A percentile compares a stretch with the other conserved stretches of the same genome.
These are phyloP conservation scores for Rhynchosporium agropyri DNA, from an alignment of 2,329 filamentous ascomycete genomes.

Conservation along the genomic window DNA sequence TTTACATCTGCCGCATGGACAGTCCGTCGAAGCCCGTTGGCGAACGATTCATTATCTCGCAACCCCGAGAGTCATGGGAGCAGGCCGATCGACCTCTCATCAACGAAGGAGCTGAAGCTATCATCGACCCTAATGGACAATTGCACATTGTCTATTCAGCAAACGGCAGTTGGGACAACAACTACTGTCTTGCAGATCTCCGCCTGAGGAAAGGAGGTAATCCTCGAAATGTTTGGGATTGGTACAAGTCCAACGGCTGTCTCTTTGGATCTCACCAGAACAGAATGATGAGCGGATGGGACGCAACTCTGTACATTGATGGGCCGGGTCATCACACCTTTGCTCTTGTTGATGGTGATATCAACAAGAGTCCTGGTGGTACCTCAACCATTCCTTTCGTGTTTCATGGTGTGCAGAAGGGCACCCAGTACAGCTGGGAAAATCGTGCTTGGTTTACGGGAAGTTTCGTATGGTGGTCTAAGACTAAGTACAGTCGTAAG, in stretches of 20 bases:
- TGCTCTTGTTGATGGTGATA: conserved; percentile 1
- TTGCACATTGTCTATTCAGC: conserved; percentile 7
- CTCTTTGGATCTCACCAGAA: conserved; percentile 10
- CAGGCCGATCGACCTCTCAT: neutral
- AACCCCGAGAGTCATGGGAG: conserved; percentile 9
- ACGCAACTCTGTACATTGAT: conserved; percentile 14
- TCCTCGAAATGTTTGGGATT: conserved; percentile 7
- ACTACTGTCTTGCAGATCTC: conserved; percentile 9
- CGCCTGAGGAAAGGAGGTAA: conserved; percentile 5
- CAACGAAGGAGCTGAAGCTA: conserved; percentile 9
- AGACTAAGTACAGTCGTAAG: conserved; percentile 13
- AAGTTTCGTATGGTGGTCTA: conserved; percentile 13
- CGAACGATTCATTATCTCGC: conserved; percentile 7
- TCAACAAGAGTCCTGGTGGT: conserved; percentile 13
- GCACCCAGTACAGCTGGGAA: conserved; percentile 10
- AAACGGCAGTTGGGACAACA: conserved; percentile 10
- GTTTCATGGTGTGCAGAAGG: conserved; percentile 16
- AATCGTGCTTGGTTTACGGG: conserved; percentile 16
- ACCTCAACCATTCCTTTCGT: conserved; percentile 9
- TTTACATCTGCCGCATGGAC: conserved; percentile 14
- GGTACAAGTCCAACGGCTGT: conserved; percentile 12
- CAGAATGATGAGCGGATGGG: conserved; percentile 15
- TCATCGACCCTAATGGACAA: conserved; percentile 2
- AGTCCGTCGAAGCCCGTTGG: conserved; percentile 7
- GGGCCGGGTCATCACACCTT: conserved; percentile 14